Evolutionary conservation across 768 basidiomycete species (phyloP).

Genomic region (Trametes maxima): DNA sequence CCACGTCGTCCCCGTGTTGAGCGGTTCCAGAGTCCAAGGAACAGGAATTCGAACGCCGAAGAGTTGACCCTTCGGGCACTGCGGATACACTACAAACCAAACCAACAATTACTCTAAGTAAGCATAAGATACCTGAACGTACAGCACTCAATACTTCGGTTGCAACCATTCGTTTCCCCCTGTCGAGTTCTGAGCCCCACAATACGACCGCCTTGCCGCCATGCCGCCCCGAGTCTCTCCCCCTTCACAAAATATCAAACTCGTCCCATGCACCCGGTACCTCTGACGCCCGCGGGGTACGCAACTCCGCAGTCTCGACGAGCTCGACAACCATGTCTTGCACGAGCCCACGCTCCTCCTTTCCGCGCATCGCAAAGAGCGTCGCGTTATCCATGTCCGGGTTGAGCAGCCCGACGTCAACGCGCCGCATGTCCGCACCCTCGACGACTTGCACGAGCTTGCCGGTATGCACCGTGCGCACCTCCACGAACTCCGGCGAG

Average conservation of each 20-base stretch:
- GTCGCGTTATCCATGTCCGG: slow-evolving; percentile 48
- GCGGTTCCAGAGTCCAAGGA: too few relatives aligned
- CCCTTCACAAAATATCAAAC: slow-evolving; percentile 56
- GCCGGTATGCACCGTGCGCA: slow-evolving; percentile 65
- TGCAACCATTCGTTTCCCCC: not conserved
- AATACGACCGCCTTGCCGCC: not conserved
- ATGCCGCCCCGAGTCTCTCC: not conserved
- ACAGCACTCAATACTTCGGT: not conserved
- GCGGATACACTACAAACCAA: slow-evolving; percentile 5
- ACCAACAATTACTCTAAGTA: slow-evolving; percentile 15
- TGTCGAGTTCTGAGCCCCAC: not conserved
- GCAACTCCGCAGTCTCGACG: slow-evolving; percentile 65
- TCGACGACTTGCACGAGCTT: slow-evolving; percentile 84
- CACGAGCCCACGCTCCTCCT: slow-evolving; percentile 39
- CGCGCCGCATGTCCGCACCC: slow-evolving; percentile 65
- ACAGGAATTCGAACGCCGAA: not conserved
- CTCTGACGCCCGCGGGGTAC: slow-evolving; percentile 35
- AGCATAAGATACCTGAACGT: slow-evolving; percentile 10
- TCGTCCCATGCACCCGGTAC: slow-evolving; percentile 62
- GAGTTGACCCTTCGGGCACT: not conserved
- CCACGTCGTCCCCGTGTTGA: too few relatives aligned
- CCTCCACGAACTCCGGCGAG: slow-evolving; percentile 74
- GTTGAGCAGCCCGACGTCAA: slow-evolving; percentile 47
- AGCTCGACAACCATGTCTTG: slow-evolving; percentile 65
- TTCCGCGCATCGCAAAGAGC: slow-evolving; percentile 65